phyloP scores from a whole-genome alignment of 495 filamentous ascomycete species.

The Hypoxylon subgilvum region DNA sequence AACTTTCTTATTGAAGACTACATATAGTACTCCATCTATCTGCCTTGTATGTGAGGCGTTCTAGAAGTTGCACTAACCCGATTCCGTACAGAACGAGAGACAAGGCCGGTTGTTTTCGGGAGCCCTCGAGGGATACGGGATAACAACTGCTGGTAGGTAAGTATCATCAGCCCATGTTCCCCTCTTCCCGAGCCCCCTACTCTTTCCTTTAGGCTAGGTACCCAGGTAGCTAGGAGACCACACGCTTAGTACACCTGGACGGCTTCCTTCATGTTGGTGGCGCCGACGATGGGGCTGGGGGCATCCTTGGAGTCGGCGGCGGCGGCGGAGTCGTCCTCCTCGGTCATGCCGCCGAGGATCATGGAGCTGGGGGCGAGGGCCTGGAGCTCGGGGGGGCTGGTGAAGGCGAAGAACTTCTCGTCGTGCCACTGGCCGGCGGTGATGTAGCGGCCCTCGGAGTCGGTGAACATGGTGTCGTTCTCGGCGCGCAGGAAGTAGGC shows the following conservation, averaged over 20 bases:
- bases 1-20: constrained; percentile 27
- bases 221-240: neutral
- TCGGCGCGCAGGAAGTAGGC: constrained; percentile 64
- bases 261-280: constrained; percentile 20
- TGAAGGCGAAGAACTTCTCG: constrained; percentile 62
- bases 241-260: constrained; percentile 30
- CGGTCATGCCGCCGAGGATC: constrained; percentile 54
- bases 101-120: constrained; percentile 4
- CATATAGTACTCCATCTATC: constrained; percentile 24
- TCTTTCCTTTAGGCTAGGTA: neutral
- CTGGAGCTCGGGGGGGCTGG: constrained; percentile 53
- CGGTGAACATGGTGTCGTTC: constrained; percentile 58
- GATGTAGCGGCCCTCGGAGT: constrained; percentile 55
- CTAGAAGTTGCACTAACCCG: constrained; percentile 21
- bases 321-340: constrained; percentile 43
- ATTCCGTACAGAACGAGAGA: constrained; percentile 17
- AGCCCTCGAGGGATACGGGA: constrained; percentile 20
- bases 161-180: constrained; percentile 6
- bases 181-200: neutral
- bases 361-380: constrained; percentile 51
- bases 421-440: constrained; percentile 62
- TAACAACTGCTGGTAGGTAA: constrained; percentile 25
- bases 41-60: constrained; percentile 21
- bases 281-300: constrained; percentile 33
- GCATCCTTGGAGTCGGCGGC: constrained; percentile 27